Evolutionary conservation across 805 yeast species (phyloP), one percentile per base, ranked within the genome.

Genomic region (Saturnispora saitoi): DNA sequence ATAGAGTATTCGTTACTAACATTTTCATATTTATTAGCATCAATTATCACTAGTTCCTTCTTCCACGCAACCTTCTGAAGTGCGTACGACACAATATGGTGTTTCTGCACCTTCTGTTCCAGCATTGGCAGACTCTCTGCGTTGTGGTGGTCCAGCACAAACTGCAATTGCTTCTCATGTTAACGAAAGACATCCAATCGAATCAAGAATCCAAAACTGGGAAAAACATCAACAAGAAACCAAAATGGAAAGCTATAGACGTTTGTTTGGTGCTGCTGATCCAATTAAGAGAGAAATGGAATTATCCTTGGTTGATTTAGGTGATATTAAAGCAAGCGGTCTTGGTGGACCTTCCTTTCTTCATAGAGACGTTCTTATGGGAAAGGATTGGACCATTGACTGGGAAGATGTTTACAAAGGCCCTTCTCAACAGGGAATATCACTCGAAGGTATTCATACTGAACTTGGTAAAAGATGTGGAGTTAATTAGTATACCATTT

Each of bases 211-310:
- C 34, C 66, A 70, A 48, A 75, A 80, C 58, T 93, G 97, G 97
- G 95, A 89, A 22, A 69, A 72, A 40, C 83, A 83, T 11, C 89
- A 88, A 60, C 75, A 76, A 31, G 79, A 79, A 29, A 70, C 82
- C 55, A 80, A 80, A 58, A 59, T 90, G 70, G 93, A 89, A 62
- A 79, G 79, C 51, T 82, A 86, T 66, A 78, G 95, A 62, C 77
- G 95, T 56, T 68, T 86, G 15, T 89, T 85, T 64, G 99, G 99
- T 14, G 80, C 91, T 43, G 96, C 93, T 10, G 98, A 86, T 60
- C 97, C 99, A 8, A 84, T 91, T 65, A 83, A 83, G 61, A 76
- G 97, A 60, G 80, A 82, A 30, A 89, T 93, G 96, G 99, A 93
- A 59, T 69, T 86, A 60, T 71, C 78, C 49, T 75, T 91, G 24